Percentiles rank a stretch among this genome's conserved stretches.
These are phyloP conservation scores for Ophiostoma populinum DNA, from an alignment of 2,329 filamentous ascomycete species.

Conservation along the genomic window DNA sequence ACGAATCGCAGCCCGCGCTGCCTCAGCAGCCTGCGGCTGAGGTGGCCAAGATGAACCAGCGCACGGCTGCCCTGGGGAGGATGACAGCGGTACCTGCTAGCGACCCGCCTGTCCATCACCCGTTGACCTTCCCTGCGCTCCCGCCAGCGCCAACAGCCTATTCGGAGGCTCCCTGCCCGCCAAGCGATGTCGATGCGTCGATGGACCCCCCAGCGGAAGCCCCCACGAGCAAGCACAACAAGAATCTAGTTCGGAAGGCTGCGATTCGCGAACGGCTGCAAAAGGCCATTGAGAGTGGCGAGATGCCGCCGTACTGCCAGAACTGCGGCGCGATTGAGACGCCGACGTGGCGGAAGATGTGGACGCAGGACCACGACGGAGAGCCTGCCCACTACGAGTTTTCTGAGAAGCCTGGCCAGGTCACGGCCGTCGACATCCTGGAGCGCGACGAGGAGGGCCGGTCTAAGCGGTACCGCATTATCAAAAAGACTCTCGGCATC, in stretches of 20 bases:
- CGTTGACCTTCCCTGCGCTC: conserved; percentile 15
- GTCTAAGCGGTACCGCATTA: conserved; percentile 50
- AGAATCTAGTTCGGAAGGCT: conserved; percentile 47
- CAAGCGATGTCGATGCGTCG: conserved; percentile 29
- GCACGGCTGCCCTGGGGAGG: background rate
- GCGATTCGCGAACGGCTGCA: conserved; percentile 42
- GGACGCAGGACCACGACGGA: conserved; percentile 57
- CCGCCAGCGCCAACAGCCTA: conserved; percentile 16
- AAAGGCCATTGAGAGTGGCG: conserved; percentile 53
- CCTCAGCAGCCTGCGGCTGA: conserved; percentile 4
- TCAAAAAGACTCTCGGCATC: conserved; percentile 54
- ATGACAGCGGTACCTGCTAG: conserved; percentile 23
- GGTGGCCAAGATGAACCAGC: background rate
- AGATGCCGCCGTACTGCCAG: conserved; percentile 74
- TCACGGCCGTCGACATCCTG: conserved; percentile 57
- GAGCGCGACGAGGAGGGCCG: conserved; percentile 44
- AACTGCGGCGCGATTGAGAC: conserved; percentile 95
- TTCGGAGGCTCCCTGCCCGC: conserved; percentile 24
- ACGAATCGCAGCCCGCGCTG: conserved; percentile 2
- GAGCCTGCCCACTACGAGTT: conserved; percentile 52
- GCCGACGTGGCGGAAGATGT: conserved; percentile 89
- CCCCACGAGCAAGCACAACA: conserved; percentile 34
- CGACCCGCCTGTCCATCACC: conserved; percentile 23
- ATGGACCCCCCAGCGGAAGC: too few relatives aligned
- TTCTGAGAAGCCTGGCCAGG: conserved; percentile 52